Percentiles rank a stretch among this genome's conserved stretches.
Conservation (phyloP, 1,284 basidiomycete genomes). For the Fomitiporia mediterranea region DNA sequence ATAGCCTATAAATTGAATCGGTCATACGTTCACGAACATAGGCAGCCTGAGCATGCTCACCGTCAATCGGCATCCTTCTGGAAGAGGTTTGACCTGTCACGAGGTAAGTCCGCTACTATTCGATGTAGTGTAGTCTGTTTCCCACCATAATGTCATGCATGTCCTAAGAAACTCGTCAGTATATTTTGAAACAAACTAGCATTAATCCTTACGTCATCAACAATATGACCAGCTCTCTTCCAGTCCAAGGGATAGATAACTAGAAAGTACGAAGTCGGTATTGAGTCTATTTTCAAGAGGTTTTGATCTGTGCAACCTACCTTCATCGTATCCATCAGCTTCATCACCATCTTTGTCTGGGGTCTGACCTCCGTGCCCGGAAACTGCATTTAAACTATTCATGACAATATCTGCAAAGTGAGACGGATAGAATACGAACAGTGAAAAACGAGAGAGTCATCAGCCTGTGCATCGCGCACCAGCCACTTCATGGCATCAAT, state of each 20-base stretch:
- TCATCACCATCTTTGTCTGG: conserved; percentile 68
- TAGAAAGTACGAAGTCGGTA: conserved; percentile 23
- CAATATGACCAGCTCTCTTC: conserved; percentile 59
- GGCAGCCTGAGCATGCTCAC: conserved; percentile 36
- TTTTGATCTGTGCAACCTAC: conserved; percentile 29
- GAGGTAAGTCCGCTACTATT: conserved; percentile 8
- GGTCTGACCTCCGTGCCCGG: conserved; percentile 83
- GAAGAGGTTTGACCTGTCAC: conserved; percentile 51
- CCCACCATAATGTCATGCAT: conserved; percentile 57
- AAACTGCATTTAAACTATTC: conserved; percentile 39
- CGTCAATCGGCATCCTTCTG: conserved; percentile 63
- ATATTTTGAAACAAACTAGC: conserved; percentile 1
- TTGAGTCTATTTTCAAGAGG: neutral
- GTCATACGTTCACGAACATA: neutral
- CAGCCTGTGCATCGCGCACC: conserved; percentile 63
- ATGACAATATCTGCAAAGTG: neutral
- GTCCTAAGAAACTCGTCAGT: conserved; percentile 34
- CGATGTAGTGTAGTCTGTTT: conserved; percentile 9
- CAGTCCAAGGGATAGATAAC: conserved; percentile 74
- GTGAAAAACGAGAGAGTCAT: conserved; percentile 88
- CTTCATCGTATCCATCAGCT: conserved; percentile 65
- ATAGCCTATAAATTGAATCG: conserved; percentile 42
- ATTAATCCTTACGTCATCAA: conserved; percentile 63
- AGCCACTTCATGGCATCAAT: conserved; percentile 85
- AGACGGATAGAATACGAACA: conserved; percentile 41